Evolutionary conservation across 2,329 filamentous ascomycete genomes (phyloP).

Genomic region (Penicillium digitatum): DNA sequence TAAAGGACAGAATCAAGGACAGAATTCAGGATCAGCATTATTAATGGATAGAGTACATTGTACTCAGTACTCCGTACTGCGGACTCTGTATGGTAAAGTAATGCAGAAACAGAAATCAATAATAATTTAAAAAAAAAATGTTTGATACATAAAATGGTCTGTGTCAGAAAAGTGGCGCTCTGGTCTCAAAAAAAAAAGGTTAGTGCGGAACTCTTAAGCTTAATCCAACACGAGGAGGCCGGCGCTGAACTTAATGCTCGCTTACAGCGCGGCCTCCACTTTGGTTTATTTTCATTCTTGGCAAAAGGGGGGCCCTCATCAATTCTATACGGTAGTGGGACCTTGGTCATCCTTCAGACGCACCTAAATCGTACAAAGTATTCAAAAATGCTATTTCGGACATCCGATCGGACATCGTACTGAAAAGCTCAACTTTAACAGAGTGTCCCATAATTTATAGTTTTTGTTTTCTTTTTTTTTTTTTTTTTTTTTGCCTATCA

Average conservation of each 20-base stretch:
- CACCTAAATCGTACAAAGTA: neutral
- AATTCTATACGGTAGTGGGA: constrained; percentile 8
- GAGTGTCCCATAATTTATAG: neutral
- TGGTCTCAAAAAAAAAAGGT: constrained; percentile 31
- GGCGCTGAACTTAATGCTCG: constrained; percentile 36
- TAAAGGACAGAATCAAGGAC: neutral
- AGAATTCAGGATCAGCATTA: constrained; percentile 1
- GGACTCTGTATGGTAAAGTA: neutral
- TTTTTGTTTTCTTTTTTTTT: neutral
- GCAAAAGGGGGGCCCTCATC: constrained; percentile 9
- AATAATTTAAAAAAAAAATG: constrained; percentile 3
- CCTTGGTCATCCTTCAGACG: neutral
- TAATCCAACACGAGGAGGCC: constrained; percentile 42
- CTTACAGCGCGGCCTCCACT: constrained; percentile 26
- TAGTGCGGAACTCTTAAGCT: constrained; percentile 44
- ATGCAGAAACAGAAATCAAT: neutral
- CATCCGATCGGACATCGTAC: neutral
- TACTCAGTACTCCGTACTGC: neutral
- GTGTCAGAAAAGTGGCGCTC: constrained; percentile 31
- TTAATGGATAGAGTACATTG: neutral
- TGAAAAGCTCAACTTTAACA: neutral
- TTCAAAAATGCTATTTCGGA: neutral
- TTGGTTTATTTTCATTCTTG: constrained; percentile 16
- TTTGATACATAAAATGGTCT: constrained; percentile 12
- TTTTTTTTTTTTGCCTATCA: neutral